Base-by-base conservation (phyloP, 306 rosid genomes). In the Castanospermum australe region DNA sequence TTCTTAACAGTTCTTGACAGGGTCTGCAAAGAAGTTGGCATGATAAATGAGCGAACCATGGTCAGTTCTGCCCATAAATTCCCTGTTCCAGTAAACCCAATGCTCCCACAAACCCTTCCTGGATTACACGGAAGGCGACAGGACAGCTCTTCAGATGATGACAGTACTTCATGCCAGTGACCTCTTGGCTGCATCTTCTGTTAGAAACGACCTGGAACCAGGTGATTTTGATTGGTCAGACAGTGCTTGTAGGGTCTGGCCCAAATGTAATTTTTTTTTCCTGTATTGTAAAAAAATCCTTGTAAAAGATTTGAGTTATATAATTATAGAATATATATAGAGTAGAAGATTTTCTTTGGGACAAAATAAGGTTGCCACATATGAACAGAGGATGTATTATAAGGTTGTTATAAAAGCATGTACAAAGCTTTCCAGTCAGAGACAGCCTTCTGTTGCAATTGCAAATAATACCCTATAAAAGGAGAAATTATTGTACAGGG, bases 11-110 rank as follows among this genome's bases (percentile, higher is more conserved):
- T 86, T 47, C 91, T 95, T 4, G 99, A 95, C 54, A 75, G 92
- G 15, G 99, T 92, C 28, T 95, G 99, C 87, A 95, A 90, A 85
- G 99, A 95, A 85, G 97, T 95, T 0, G 92, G 96, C 36, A 83
- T 81, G 89, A 85, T 92, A 61, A 95, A 95, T 47, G 97, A 91
- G 81, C 79, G 96, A 77, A 93, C 96, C 7, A 75, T 78, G 38
- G 88, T 95, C 74, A 89, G 96, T 83, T 90, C 91, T 7, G 94
- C 94, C 5, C 90, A 90, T 80, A 92, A 61, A 73, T 91, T 95
- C 50, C 99, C 99, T 7, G 89, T 95, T 73, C 99, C 99, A n/a
- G 90, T 92, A 78, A 95, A 92, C 56, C 97, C 97, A 39, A 90
- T 88, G 91, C 84, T 91, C 67, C 94, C 95, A 20, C 92, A 86